Evolutionary conservation across 192 early-diverging fungal species (phyloP).

Genomic region (Podila clonocystis): DNA sequence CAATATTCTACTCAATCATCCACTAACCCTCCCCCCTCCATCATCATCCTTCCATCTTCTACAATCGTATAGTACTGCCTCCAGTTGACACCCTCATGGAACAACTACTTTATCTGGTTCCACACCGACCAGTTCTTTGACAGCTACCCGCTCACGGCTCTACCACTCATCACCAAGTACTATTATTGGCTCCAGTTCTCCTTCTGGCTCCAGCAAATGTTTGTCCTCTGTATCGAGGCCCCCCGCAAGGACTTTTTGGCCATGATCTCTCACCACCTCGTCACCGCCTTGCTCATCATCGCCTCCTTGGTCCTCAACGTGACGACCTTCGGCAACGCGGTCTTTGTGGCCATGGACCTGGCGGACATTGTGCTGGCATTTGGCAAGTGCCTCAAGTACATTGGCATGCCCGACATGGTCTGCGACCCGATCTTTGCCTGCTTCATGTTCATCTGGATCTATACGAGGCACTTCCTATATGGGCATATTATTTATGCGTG

Average conservation of each 20-base stretch:
- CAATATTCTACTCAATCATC: too few relatives aligned
- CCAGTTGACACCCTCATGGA: constrained; percentile 42
- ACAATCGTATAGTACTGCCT: constrained; percentile 29
- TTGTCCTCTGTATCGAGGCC: constrained; percentile 77
- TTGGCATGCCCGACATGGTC: constrained; percentile 62
- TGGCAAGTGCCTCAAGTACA: constrained; percentile 85
- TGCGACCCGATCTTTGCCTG: constrained; percentile 79
- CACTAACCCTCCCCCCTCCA: too few relatives aligned
- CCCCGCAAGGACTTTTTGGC: constrained; percentile 76
- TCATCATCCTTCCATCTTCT: too few relatives aligned
- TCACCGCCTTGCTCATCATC: constrained; percentile 76
- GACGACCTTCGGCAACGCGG: constrained; percentile 80
- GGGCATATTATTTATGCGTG: constrained; percentile 72
- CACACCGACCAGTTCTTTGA: constrained; percentile 74
- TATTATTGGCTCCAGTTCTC: constrained; percentile 80
- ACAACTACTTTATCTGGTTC: constrained; percentile 64
- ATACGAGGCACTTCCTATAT: constrained; percentile 79
- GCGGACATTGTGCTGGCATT: constrained; percentile 80
- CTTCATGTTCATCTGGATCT: constrained; percentile 79
- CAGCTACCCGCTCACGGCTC: constrained; percentile 70
- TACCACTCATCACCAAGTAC: constrained; percentile 69
- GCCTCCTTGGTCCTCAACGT: constrained; percentile 75
- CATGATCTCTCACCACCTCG: constrained; percentile 79
- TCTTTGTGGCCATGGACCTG: constrained; percentile 82
- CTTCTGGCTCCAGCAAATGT: constrained; percentile 84